Conservation (phyloP, 257 asterid genomes). For the Capsicum rhomboideum region DNA sequence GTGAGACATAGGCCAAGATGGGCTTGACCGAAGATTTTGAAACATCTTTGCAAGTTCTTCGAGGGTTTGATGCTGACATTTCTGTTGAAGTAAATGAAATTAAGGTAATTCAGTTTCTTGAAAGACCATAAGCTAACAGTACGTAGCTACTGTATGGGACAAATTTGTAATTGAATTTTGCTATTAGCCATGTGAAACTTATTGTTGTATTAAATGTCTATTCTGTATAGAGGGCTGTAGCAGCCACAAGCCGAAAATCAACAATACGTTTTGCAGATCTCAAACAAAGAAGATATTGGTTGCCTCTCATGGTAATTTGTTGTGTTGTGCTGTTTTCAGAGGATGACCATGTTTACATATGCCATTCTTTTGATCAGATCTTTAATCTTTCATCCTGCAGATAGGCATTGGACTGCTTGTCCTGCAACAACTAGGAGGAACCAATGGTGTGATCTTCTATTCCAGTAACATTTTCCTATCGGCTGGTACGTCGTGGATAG, state of each 20-base stretch:
- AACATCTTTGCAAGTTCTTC: constrained; percentile 88
- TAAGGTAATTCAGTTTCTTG: constrained; percentile 25
- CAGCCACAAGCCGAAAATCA: constrained; percentile 68
- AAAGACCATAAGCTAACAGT: neutral
- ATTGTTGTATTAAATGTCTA: neutral
- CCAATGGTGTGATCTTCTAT: constrained; percentile 81
- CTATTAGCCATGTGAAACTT: neutral
- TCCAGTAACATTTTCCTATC: constrained; percentile 71
- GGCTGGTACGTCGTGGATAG: constrained; percentile 52
- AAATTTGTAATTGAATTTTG: neutral
- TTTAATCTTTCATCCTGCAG: constrained; percentile 28
- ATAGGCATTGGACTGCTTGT: constrained; percentile 77
- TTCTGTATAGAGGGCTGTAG: constrained; percentile 65
- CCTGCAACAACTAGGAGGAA: constrained; percentile 76
- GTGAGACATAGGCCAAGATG: constrained; percentile 73
- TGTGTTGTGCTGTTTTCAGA: neutral
- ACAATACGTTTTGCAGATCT: constrained; percentile 76
- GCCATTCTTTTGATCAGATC: neutral
- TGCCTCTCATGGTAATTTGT: constrained; percentile 67
- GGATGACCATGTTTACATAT: neutral
- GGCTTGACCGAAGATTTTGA: constrained; percentile 91
- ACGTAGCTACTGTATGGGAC: neutral
- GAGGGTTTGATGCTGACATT: constrained; percentile 93
- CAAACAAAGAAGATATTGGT: constrained; percentile 84
- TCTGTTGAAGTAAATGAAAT: constrained; percentile 76